phyloP scores from a whole-genome alignment of 768 basidiomycete species.

The Macrolepiota dolichaula region DNA sequence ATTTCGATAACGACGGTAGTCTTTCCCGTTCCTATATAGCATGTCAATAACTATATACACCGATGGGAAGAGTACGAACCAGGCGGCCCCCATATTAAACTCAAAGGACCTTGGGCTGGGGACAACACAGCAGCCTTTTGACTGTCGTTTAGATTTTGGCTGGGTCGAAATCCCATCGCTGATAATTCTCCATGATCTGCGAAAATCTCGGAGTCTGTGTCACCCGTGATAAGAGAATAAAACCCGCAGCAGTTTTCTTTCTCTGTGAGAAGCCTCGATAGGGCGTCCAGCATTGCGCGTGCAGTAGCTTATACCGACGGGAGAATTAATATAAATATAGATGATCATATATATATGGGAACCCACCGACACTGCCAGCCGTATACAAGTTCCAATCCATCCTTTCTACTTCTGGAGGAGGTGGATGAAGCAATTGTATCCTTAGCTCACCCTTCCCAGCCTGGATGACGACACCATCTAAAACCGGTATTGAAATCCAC shows the following conservation, averaged over 20 bases:
- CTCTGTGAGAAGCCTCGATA: conserved; percentile 43
- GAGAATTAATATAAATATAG: not conserved
- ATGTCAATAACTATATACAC: not conserved
- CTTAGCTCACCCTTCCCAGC: conserved; percentile 50
- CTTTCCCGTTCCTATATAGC: conserved; percentile 57
- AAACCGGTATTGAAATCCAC: conserved; percentile 39
- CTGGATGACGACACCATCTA: conserved; percentile 61
- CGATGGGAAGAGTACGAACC: conserved; percentile 27
- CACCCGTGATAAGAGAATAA: conserved; percentile 43
- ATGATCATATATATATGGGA: not conserved
- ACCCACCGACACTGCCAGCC: conserved; percentile 56
- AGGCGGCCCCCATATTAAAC: conserved; percentile 71
- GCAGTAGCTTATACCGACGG: conserved; percentile 44
- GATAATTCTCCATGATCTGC: not conserved
- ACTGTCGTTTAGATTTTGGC: conserved; percentile 44
- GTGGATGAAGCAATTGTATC: conserved; percentile 51
- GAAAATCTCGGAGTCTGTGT: conserved; percentile 10
- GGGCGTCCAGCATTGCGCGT: conserved; percentile 63
- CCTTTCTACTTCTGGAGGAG: conserved; percentile 54
- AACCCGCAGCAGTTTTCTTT: conserved; percentile 45
- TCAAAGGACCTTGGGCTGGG: conserved; percentile 26
- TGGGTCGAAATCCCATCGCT: conserved; percentile 11
- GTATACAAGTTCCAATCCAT: conserved; percentile 68
- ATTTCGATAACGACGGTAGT: conserved; percentile 69
- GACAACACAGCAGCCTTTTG: conserved; percentile 49